Evolutionary conservation across 192 early-diverging fungal genomes (phyloP).

Genomic region (Umbelopsis sp.): DNA sequence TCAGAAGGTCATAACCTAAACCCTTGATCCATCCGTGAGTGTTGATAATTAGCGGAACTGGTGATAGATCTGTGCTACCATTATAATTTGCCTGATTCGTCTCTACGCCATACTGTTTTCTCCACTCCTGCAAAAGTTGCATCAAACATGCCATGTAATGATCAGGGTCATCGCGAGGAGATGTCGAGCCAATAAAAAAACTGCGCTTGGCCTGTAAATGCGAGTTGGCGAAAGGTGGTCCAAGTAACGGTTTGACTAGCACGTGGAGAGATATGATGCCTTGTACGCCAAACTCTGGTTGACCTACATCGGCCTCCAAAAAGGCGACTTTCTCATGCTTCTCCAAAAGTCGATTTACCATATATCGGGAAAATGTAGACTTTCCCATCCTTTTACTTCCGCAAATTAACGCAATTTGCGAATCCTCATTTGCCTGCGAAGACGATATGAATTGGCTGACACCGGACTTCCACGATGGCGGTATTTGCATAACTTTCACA

Average conservation of each 20-base stretch:
- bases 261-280: slow-evolving; percentile 84
- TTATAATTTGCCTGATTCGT: slow-evolving; percentile 15
- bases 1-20: slow-evolving; percentile 82
- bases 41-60: slow-evolving; percentile 89
- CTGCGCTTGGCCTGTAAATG: slow-evolving; percentile 61
- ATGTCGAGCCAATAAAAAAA: slow-evolving; percentile 75
- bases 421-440: slow-evolving; percentile 23
- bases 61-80: slow-evolving; percentile 25
- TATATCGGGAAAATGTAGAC: slow-evolving; percentile 80
- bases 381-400: slow-evolving; percentile 88
- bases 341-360: slow-evolving; percentile 74
- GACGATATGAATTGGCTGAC: slow-evolving; percentile 7
- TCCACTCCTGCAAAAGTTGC: slow-evolving; percentile 64
- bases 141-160: slow-evolving; percentile 73
- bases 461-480: slow-evolving; percentile 42
- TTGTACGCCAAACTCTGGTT: slow-evolving; percentile 83
- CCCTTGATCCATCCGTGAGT: slow-evolving; percentile 95
- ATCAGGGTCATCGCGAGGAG: slow-evolving; percentile 82
- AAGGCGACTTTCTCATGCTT: slow-evolving; percentile 77
- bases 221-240: slow-evolving; percentile 83
- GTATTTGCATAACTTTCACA: slow-evolving; percentile 40
- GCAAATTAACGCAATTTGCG: slow-evolving; percentile 63
- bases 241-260: slow-evolving; percentile 69
- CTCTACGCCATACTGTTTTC: slow-evolving; percentile 38
- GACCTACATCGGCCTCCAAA: slow-evolving; percentile 92